Percentiles rank a stretch among this genome's conserved stretches.
phyloP scores from a whole-genome alignment of 345 rosid species.

The Noccaea bulbosa region DNA sequence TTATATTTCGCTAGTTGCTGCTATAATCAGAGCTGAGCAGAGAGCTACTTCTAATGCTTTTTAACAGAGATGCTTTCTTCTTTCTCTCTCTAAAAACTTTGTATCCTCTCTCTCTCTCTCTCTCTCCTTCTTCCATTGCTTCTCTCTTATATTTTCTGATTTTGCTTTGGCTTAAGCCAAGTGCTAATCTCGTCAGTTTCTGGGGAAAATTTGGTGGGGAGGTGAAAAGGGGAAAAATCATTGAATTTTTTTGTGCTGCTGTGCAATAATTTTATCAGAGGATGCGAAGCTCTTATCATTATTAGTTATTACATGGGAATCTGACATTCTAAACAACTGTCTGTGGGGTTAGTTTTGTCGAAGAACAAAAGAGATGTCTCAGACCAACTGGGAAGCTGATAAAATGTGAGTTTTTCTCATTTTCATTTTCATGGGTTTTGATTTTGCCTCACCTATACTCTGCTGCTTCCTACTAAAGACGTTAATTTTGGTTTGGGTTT shows the following conservation, averaged over 20 bases:
- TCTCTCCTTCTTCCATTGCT: constrained; percentile 12
- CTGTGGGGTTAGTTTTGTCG: constrained; percentile 41
- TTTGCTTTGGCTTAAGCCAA: constrained; percentile 21
- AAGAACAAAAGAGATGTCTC: constrained; percentile 64
- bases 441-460: background rate
- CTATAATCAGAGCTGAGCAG: constrained; percentile 42
- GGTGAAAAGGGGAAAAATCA: constrained; percentile 21
- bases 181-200: constrained; percentile 37
- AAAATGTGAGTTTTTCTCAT: constrained; percentile 70
- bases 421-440: constrained; percentile 31
- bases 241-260: constrained; percentile 31
- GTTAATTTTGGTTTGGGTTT: constrained; percentile 37
- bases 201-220: constrained; percentile 33
- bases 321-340: constrained; percentile 50
- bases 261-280: constrained; percentile 41
- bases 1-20: constrained; percentile 29
- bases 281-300: constrained; percentile 41
- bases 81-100: constrained; percentile 39
- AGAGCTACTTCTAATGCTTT: constrained; percentile 40
- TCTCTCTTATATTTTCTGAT: background rate
- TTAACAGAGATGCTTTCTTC: constrained; percentile 42
- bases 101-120: constrained; percentile 4
- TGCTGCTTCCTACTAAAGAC: background rate
- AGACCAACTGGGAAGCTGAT: constrained; percentile 99
- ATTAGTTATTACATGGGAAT: constrained; percentile 43